A percentile compares a stretch with the other conserved stretches of the same genome.
phyloP scores from a whole-genome alignment of 305 asterid genomes.

The Fraxinus albicans region DNA sequence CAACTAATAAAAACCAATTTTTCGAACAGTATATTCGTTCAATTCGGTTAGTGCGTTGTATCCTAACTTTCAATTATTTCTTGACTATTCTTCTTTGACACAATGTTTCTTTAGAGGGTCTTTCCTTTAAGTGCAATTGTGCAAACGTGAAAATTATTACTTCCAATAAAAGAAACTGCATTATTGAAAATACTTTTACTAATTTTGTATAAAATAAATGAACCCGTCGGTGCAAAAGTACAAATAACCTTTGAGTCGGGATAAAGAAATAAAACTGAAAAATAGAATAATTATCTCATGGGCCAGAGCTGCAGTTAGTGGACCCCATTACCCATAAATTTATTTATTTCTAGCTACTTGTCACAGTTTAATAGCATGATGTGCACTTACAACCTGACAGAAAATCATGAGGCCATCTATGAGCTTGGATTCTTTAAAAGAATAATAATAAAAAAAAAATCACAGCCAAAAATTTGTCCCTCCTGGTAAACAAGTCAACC shows the following conservation, averaged over 20 bases:
- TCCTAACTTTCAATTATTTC: background rate
- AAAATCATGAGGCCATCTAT: slow-evolving; percentile 24
- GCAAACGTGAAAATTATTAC: background rate
- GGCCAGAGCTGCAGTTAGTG: background rate
- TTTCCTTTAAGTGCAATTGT: background rate
- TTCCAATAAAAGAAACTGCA: background rate
- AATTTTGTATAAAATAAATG: background rate
- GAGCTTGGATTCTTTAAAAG: slow-evolving; percentile 19
- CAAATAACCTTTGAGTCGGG: background rate
- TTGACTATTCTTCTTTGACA: background rate
- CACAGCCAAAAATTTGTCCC: background rate
- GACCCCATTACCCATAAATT: background rate
- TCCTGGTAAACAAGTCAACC: background rate
- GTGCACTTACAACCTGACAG: slow-evolving; percentile 23
- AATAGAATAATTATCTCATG: background rate
- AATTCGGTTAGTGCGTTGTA: background rate
- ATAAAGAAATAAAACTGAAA: background rate
- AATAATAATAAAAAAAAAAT: background rate
- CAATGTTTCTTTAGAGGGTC: background rate
- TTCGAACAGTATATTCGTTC: background rate
- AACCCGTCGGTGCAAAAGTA: background rate
- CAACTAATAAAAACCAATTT: too few species aligned
- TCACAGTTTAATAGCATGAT: slow-evolving; percentile 10
- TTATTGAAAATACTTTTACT: background rate
- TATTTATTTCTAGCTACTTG: slow-evolving; percentile 30